Base-by-base conservation (phyloP, 306 rosid genomes). In the Potentilla sterilis region DNA sequence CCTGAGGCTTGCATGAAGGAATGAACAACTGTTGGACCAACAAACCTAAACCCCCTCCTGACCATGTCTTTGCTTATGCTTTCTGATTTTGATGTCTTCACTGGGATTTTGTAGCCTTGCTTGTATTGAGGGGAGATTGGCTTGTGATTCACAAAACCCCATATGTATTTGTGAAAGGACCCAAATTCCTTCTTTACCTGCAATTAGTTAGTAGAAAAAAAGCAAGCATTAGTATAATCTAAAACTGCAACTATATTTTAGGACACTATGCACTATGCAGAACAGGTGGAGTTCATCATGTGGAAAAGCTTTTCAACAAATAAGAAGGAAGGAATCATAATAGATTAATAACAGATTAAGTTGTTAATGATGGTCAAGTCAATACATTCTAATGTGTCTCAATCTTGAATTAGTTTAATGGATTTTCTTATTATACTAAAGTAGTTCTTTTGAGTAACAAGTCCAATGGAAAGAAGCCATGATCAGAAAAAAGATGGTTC, bases 1-100 rank as follows among this genome's bases (percentile, higher is more conserved):
- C 99, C 99, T 28, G 92, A 78, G 65, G 98, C 97, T 76, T 96
- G 99, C 97, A 96, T 96, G 77, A 96, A 92, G 10, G 99, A 96
- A 49, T 90, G 90, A 76, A 96, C 86, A 72, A 92, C 99, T n/a
- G 97, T 96, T 22, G 99, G 99, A 11, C 99, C 99, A 74, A 96
- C 99, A 16, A 77, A 85, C 81, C 98, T 82, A 61, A 92, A 90
- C 1, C 98, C 97, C 67, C 98, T 87, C n/a, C 97, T 82, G 0
- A 95, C 86, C 99, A 95, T 89, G 86, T 95, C 97, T 77, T 90
- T 95, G 89, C 99, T 95, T 67, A 95, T 92, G 86, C 82, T 87
- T 71, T 95, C 99, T 48, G 99, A 95, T 86, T 95, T 96, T 77
- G 99, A 96, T 12, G 98, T 96, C 90, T 92, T 96, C 78, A 88